Evolutionary conservation across 2,329 filamentous ascomycete genomes (phyloP).

Genomic region (Venturia aucupariae): DNA sequence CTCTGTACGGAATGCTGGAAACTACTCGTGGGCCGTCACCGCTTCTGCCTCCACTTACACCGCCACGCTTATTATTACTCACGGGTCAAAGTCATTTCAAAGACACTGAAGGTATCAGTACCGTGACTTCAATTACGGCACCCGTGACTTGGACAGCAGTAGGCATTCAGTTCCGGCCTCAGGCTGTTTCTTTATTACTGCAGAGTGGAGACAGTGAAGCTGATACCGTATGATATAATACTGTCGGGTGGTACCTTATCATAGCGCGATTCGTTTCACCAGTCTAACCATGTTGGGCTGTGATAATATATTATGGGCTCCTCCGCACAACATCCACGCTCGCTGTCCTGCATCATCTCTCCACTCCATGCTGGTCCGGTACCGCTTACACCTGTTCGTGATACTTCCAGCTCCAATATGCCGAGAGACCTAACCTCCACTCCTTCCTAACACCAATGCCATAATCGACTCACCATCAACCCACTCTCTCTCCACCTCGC

Average conservation of each 20-base stretch:
- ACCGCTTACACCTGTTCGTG: neutral
- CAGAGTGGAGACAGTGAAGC: too few relatives aligned
- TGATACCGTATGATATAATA: too few relatives aligned
- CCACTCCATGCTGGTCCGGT: constrained; percentile 1
- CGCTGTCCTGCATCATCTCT: neutral
- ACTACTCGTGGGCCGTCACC: constrained; percentile 5
- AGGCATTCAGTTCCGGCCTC: neutral
- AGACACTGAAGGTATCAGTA: neutral
- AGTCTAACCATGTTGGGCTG: constrained; percentile 1
- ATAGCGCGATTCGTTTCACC: neutral
- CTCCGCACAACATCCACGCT: neutral
- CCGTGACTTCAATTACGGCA: too few relatives aligned
- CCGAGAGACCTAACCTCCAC: neutral
- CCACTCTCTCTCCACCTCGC: neutral
- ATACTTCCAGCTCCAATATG: neutral
- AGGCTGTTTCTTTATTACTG: too few relatives aligned
- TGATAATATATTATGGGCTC: neutral
- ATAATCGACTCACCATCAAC: neutral
- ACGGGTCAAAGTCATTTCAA: constrained; percentile 5
- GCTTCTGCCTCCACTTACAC: constrained; percentile 6
- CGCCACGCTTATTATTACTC: constrained; percentile 1
- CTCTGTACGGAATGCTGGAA: neutral
- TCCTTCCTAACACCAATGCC: neutral
- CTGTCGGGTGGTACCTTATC: too few relatives aligned
- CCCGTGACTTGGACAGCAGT: neutral